Evolutionary conservation across 2,329 filamentous ascomycete genomes (phyloP).

Genomic region (Dactylellina haptotyla): DNA sequence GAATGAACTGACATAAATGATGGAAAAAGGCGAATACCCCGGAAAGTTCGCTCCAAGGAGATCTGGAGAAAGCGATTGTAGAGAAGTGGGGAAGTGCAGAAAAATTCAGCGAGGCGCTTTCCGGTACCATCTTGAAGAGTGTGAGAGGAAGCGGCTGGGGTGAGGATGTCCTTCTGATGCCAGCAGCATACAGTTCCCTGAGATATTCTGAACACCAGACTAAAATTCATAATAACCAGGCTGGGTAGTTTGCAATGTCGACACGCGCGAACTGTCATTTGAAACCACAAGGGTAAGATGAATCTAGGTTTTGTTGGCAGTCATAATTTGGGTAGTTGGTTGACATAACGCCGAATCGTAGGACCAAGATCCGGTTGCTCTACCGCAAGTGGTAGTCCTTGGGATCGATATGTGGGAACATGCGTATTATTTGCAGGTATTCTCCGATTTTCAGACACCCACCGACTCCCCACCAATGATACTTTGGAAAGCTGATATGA

Average conservation of each 20-base stretch:
- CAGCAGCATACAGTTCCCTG: not conserved
- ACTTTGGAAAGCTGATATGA: not conserved
- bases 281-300: slow-evolving; percentile 72
- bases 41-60: slow-evolving; percentile 10
- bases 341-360: not conserved
- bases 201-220: not conserved
- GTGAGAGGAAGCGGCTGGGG: slow-evolving; percentile 87
- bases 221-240: slow-evolving; percentile 59
- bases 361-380: slow-evolving; percentile 81
- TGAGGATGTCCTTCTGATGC: not conserved
- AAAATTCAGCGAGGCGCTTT: slow-evolving; percentile 71
- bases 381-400: slow-evolving; percentile 74
- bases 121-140: slow-evolving; percentile 72
- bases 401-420: slow-evolving; percentile 92
- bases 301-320: not conserved
- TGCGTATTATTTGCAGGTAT: slow-evolving; percentile 78
- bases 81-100: slow-evolving; percentile 74
- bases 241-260: slow-evolving; percentile 76
- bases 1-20: not conserved
- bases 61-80: slow-evolving; percentile 71
- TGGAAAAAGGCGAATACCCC: slow-evolving; percentile 4
- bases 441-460: not conserved
- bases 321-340: not conserved
- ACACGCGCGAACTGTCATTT: slow-evolving; percentile 72
- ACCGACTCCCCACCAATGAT: not conserved